Evolutionary conservation across 768 basidiomycete genomes (phyloP), one percentile per base, ranked within the genome.

Genomic region (Nidularia sp.): DNA sequence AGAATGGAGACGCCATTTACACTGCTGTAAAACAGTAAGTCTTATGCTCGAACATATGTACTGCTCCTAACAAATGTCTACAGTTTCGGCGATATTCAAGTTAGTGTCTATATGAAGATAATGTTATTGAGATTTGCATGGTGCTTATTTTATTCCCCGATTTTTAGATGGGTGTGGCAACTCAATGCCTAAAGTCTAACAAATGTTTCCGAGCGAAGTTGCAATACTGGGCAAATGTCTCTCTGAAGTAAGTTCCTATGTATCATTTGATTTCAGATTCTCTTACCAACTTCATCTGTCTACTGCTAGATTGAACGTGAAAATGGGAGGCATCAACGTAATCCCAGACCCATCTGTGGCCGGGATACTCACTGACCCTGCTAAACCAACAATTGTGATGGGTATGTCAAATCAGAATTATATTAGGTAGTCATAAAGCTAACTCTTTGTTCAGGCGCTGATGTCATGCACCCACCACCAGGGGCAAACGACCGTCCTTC

Each of bases 221-320:
- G 0, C 90, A 92, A 54, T 92, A 91, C 56, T 92, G 78, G 62
- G 88, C 86, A 0, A 92, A 91, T 53, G 86, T 90, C 0, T 81
- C 82, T 54, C 66, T 91, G 7, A 91, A 91, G 89, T 89, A 50
- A 52, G 83, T 66, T 13, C 34, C 32, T n/a, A 10, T 25, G 10
- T 25, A 25, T 4, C 8, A 8, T 7, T 45, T 2, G 6, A 1
- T 12, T 33, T 13, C 15, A 12, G 36, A 34, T 18, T 45, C 31
- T 54, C 53, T 34, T 12, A 48, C 45, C 32, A 31, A 44, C 33
- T 6, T 35, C 15, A 18, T 42, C 29, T 10, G 36, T 29, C 4
- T 18, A 13, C 6, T 18, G 29, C 33, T 53, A 91, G 88, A 61
- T 76, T 91, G 52, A 92, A 92, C 51, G 87, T 88, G 1, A 91